These are phyloP conservation scores for Naegleria lovaniensis DNA, from an alignment of 208 protist species.

Conservation along the genomic window DNA sequence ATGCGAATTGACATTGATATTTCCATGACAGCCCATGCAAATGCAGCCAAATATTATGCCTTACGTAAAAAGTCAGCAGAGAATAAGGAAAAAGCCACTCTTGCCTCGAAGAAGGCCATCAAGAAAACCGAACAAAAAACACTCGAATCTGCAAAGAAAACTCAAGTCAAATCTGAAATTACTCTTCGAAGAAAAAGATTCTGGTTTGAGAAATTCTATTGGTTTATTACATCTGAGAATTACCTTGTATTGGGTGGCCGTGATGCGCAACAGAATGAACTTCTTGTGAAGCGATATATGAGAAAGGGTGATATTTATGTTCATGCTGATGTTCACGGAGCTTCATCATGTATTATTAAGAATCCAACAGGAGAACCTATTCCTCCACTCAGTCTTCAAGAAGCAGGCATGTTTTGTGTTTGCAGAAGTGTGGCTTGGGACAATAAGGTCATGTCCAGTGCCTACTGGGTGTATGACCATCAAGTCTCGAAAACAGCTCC, in stretches of 20 bases:
- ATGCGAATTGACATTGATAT: constrained; percentile 81
- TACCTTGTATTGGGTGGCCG: constrained; percentile 87
- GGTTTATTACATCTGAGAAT: constrained; percentile 91
- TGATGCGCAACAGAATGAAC: constrained; percentile 89
- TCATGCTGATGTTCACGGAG: constrained; percentile 86
- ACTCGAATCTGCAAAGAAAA: neutral
- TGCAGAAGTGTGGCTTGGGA: constrained; percentile 85
- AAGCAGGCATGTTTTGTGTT: constrained; percentile 82
- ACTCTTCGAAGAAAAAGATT: constrained; percentile 66
- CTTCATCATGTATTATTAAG: constrained; percentile 81
- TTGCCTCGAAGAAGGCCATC: constrained; percentile 64
- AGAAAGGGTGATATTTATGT: constrained; percentile 82
- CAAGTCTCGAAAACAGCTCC: constrained; percentile 77
- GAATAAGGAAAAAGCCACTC: constrained; percentile 76
- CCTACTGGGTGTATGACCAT: constrained; percentile 82
- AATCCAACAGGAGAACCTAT: constrained; percentile 57
- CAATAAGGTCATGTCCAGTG: constrained; percentile 72
- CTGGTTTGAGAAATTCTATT: constrained; percentile 98
- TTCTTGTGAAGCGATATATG: constrained; percentile 73
- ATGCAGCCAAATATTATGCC: constrained; percentile 81
- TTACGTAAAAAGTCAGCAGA: constrained; percentile 62
- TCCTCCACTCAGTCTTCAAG: constrained; percentile 56
- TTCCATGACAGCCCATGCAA: constrained; percentile 78
- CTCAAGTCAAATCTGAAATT: constrained; percentile 60
- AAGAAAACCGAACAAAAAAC: constrained; percentile 24